Conservation (phyloP, 2,329 filamentous ascomycete species). For the Cercospora beticola region DNA sequence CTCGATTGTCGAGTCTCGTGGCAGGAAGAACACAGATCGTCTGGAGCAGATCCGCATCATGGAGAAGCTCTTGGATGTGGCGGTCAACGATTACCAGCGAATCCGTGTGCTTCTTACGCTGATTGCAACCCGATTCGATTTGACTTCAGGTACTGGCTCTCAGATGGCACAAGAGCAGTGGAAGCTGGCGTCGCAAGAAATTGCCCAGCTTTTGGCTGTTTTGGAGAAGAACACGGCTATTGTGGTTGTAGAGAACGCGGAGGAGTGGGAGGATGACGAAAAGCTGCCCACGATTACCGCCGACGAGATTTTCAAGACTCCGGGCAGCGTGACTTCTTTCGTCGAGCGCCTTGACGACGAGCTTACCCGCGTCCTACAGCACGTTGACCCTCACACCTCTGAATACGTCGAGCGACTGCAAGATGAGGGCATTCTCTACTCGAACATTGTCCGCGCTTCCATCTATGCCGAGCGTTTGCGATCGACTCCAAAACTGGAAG, state of each 20-base stretch:
- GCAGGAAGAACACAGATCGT: conserved; percentile 98
- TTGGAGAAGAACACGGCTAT: conserved; percentile 78
- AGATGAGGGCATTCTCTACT: conserved; percentile 88
- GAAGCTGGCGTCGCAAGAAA: conserved; percentile 90
- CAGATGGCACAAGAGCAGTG: conserved; percentile 96
- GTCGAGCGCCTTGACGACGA: conserved; percentile 95
- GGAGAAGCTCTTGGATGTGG: conserved; percentile 92
- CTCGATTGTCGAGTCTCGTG: conserved; percentile 88
- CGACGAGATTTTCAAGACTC: conserved; percentile 83
- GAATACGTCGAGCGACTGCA: conserved; percentile 96
- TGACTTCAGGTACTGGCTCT: conserved; percentile 73
- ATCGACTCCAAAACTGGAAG: conserved; percentile 67
- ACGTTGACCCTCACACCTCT: conserved; percentile 95
- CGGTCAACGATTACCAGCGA: conserved; percentile 86
- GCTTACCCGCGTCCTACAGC: conserved; percentile 92
- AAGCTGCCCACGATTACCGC: conserved; percentile 74
- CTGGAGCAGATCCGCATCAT: conserved; percentile 93
- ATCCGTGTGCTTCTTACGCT: conserved; percentile 89
- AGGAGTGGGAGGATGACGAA: conserved; percentile 99
- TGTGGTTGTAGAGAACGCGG: conserved; percentile 84
- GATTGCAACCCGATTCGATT: conserved; percentile 90
- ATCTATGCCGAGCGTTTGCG: conserved; percentile 84
- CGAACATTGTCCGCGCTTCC: conserved; percentile 82
- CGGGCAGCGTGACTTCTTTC: conserved; percentile 91
- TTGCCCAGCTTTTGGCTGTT: conserved; percentile 71